A percentile compares a stretch with the other conserved stretches of the same genome.
These are phyloP conservation scores for Dianthus caryophyllus DNA, from an alignment of 148 eudicot species.

Conservation along the genomic window DNA sequence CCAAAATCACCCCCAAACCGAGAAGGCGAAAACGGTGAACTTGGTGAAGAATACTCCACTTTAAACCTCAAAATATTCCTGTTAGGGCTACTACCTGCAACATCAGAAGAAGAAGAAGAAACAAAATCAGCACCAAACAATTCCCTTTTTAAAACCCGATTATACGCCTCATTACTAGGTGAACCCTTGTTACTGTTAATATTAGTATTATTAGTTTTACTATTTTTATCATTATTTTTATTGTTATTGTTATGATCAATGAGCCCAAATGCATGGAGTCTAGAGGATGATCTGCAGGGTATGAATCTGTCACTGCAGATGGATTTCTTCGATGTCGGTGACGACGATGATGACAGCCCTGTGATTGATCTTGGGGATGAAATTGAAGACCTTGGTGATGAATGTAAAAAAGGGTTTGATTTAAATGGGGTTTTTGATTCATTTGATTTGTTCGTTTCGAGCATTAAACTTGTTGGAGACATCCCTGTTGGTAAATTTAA, in stretches of 20 bases:
- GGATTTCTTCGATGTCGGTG: slow-evolving; percentile 40
- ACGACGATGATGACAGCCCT: slow-evolving; percentile 39
- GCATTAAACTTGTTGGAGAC: slow-evolving; percentile 57
- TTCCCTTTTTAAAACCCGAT: slow-evolving; percentile 64
- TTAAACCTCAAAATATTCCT: slow-evolving; percentile 83
- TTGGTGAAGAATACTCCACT: slow-evolving; percentile 60
- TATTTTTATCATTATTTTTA: not conserved
- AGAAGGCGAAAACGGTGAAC: slow-evolving; percentile 59
- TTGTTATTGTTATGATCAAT: slow-evolving; percentile 35
- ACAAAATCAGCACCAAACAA: slow-evolving; percentile 90
- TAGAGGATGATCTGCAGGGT: slow-evolving; percentile 89
- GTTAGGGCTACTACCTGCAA: slow-evolving; percentile 67
- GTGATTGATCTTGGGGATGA: slow-evolving; percentile 79
- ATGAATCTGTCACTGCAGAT: slow-evolving; percentile 87
- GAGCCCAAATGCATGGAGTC: slow-evolving; percentile 78
- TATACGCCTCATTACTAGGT: slow-evolving; percentile 57
- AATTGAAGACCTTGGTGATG: slow-evolving; percentile 54
- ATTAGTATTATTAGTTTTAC: slow-evolving; percentile 32
- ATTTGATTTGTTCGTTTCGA: slow-evolving; percentile 28
- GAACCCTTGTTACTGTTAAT: slow-evolving; percentile 14
- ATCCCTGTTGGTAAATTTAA: slow-evolving; percentile 75
- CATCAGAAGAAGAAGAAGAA: slow-evolving; percentile 71
- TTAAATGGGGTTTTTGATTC: slow-evolving; percentile 19
- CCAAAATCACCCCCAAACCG: slow-evolving; percentile 44
- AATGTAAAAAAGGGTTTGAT: slow-evolving; percentile 23